Percentiles rank a stretch among this genome's conserved stretches.
These are phyloP conservation scores for Bryoerythrophyllum caledonicum DNA, from an alignment of 225 moss, liverwort and hornwort species.

Conservation along the genomic window DNA sequence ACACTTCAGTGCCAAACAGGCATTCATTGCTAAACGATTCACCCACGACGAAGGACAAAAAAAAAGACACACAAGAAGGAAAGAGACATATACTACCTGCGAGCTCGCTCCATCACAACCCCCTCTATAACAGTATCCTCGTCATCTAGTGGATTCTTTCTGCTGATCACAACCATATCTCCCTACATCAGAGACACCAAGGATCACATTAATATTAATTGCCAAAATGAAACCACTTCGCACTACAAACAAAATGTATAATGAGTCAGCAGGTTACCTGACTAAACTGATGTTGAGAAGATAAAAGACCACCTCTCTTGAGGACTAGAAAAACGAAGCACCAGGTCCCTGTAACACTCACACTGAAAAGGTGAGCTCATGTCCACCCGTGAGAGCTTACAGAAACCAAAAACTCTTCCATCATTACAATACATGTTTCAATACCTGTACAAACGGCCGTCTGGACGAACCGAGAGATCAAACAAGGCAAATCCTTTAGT, in stretches of 20 bases:
- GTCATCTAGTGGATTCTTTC: constrained; percentile 76
- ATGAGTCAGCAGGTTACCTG: constrained; percentile 50
- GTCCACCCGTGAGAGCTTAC: constrained; percentile 10
- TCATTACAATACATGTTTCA: background rate
- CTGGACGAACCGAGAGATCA: constrained; percentile 82
- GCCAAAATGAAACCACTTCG: constrained; percentile 11
- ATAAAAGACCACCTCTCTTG: constrained; percentile 70
- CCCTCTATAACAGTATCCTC: constrained; percentile 83
- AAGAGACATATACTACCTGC: constrained; percentile 50
- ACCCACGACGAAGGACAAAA: constrained; percentile 9
- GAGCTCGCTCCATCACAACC: constrained; percentile 93
- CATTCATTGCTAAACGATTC: background rate
- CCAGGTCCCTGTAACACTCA: constrained; percentile 61
- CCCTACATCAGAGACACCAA: constrained; percentile 53
- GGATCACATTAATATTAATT: too few species aligned
- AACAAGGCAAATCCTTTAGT: constrained; percentile 91
- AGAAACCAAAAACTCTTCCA: background rate
- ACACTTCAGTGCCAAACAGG: background rate
- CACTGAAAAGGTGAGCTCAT: constrained; percentile 1
- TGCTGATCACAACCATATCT: constrained; percentile 85
- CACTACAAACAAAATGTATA: constrained; percentile 16
- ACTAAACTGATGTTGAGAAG: constrained; percentile 83
- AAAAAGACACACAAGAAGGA: background rate
- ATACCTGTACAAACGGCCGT: constrained; percentile 83
- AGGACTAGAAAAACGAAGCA: constrained; percentile 64